phyloP scores from a whole-genome alignment of 169 alveolate species.

The Fabrea salina region DNA sequence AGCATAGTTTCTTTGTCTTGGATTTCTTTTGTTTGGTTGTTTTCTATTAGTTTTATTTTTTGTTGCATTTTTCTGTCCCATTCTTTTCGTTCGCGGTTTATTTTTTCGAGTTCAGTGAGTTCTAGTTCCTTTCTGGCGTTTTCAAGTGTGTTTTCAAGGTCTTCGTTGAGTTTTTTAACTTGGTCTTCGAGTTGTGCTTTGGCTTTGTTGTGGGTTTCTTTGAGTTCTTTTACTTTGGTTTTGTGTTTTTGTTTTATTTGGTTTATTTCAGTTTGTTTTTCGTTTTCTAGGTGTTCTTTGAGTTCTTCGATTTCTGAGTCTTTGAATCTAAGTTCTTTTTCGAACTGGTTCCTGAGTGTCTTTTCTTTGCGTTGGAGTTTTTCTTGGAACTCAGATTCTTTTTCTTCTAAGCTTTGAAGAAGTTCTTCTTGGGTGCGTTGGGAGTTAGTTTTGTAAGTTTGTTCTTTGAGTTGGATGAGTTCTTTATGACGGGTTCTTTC shows the following conservation, averaged over 20 bases:
- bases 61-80: conserved; percentile 23
- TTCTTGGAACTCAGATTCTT: not conserved
- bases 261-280: not conserved
- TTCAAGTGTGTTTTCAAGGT: conserved; percentile 15
- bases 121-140: conserved; percentile 17
- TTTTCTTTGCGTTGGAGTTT: not conserved
- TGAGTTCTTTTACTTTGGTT: not conserved
- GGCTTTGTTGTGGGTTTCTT: not conserved
- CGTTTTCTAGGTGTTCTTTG: conserved; percentile 2
- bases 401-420: not conserved
- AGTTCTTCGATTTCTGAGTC: not conserved
- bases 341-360: not conserved
- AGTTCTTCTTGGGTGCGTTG: not conserved
- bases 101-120: not conserved
- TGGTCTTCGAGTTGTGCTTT: conserved; percentile 16
- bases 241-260: not conserved
- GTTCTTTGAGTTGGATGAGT: not conserved
- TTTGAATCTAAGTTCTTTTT: not conserved
- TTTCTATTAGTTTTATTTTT: conserved; percentile 12
- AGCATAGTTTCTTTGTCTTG: not conserved
- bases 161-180: conserved; percentile 7
- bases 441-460: not conserved
- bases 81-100: conserved; percentile 1
- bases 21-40: conserved; percentile 18
- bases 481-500: not conserved